These are phyloP conservation scores for Spinellus fusiger DNA, from an alignment of 192 early-diverging fungal species.

Conservation along the genomic window DNA sequence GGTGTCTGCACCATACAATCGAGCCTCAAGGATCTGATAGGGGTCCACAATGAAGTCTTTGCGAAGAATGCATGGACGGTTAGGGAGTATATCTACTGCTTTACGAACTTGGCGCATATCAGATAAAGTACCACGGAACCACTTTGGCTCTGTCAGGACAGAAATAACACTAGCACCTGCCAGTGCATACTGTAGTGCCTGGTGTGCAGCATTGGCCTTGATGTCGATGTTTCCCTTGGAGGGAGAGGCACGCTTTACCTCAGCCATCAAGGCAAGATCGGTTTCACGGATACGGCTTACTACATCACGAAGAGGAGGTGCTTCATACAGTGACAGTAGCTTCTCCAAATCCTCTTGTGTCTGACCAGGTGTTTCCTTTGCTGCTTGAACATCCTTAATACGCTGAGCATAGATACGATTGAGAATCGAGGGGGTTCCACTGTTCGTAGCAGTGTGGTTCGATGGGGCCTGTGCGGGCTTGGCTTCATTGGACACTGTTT, in stretches of 20 bases:
- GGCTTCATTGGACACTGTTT: neutral
- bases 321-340: slow-evolving; percentile 62
- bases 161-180: slow-evolving; percentile 93
- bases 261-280: slow-evolving; percentile 83
- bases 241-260: slow-evolving; percentile 97
- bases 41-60: slow-evolving; percentile 96
- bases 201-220: slow-evolving; percentile 78
- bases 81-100: slow-evolving; percentile 52
- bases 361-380: slow-evolving; percentile 68
- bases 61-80: slow-evolving; percentile 88
- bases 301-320: slow-evolving; percentile 79
- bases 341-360: slow-evolving; percentile 60
- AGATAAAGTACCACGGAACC: slow-evolving; percentile 95
- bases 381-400: slow-evolving; percentile 66
- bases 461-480: slow-evolving; percentile 41
- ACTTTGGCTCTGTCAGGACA: slow-evolving; percentile 96
- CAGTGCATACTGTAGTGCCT: slow-evolving; percentile 78
- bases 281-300: slow-evolving; percentile 55
- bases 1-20: slow-evolving; percentile 93
- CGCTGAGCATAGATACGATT: slow-evolving; percentile 79
- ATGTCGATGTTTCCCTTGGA: slow-evolving; percentile 89
- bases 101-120: slow-evolving; percentile 87
- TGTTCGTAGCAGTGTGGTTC: slow-evolving; percentile 17
- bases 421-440: slow-evolving; percentile 61
- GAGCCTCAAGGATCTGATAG: slow-evolving; percentile 96